A percentile compares a stretch with the other conserved stretches of the same genome.
Conservation (phyloP, 305 asterid genomes). For the Fraxinus platypoda region DNA sequence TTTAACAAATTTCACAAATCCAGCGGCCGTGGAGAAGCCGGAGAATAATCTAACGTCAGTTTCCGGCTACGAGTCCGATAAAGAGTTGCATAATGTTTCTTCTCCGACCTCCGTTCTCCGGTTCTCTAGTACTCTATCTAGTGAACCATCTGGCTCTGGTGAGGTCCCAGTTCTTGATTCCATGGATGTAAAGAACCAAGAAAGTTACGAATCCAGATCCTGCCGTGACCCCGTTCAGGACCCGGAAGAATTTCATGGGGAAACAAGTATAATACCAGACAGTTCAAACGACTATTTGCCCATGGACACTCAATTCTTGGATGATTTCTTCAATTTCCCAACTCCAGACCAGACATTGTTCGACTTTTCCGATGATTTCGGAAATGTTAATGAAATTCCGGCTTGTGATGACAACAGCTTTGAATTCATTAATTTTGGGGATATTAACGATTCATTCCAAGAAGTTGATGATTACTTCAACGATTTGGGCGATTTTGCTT, state of each 20-base stretch:
- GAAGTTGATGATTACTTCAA: conserved; percentile 56
- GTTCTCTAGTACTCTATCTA: conserved; percentile 29
- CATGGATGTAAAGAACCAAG: neutral
- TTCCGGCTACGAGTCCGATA: conserved; percentile 59
- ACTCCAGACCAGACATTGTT: conserved; percentile 33
- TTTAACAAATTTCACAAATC: conserved; percentile 45
- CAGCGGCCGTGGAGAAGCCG: conserved; percentile 18
- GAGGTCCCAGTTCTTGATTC: conserved; percentile 17
- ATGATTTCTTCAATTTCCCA: conserved; percentile 49
- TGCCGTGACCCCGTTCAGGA: neutral
- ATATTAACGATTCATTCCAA: conserved; percentile 35
- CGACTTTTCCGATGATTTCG: conserved; percentile 30
- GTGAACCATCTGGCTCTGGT: neutral
- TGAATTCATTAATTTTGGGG: conserved; percentile 24
- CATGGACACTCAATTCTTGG: conserved; percentile 47
- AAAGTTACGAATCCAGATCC: neutral
- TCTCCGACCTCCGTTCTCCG: conserved; percentile 55
- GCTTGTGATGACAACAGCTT: conserved; percentile 11
- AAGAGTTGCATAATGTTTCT: conserved; percentile 45
- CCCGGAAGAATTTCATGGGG: conserved; percentile 51
- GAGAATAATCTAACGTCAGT: conserved; percentile 34
- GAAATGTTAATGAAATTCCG: conserved; percentile 31
- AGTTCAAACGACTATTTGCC: conserved; percentile 47
- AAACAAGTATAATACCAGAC: conserved; percentile 40
- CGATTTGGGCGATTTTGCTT: conserved; percentile 41